These are phyloP conservation scores for Cruciata laevipes DNA, from an alignment of 257 asterid genomes.

Conservation along the genomic window DNA sequence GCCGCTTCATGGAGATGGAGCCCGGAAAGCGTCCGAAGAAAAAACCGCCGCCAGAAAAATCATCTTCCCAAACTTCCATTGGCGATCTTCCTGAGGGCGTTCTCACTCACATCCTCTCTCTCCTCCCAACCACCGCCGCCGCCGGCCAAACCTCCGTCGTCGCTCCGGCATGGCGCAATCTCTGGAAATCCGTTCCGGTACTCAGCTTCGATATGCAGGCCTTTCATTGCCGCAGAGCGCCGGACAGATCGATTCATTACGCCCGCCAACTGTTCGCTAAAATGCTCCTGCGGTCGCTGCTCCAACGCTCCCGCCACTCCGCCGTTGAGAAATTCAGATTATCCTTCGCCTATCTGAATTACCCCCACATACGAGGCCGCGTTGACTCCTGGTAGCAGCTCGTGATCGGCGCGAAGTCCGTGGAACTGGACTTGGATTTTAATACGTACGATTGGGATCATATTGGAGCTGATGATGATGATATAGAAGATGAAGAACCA, in stretches of 20 bases:
- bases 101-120: slow-evolving; percentile 1
- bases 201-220: not conserved
- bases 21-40: not conserved
- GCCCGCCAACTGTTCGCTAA: not conserved
- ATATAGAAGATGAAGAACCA: too few species aligned
- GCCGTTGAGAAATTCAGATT: not conserved
- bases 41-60: not conserved
- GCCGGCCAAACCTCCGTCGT: not conserved
- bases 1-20: not conserved
- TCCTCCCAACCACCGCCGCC: not conserved
- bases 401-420: not conserved
- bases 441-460: too few species aligned
- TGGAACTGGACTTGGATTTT: not conserved
- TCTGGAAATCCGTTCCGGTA: not conserved
- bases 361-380: too few species aligned
- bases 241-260: too few species aligned
- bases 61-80: not conserved
- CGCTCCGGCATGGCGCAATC: not conserved
- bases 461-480: too few species aligned
- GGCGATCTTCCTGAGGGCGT: not conserved
- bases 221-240: too few species aligned
- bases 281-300: not conserved
- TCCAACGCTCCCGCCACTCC: not conserved
- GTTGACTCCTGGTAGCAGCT: not conserved
- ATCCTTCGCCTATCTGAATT: not conserved